Evolutionary conservation across 2,329 filamentous ascomycete genomes (phyloP).

Genomic region (Beauveria rudraprayagi): DNA sequence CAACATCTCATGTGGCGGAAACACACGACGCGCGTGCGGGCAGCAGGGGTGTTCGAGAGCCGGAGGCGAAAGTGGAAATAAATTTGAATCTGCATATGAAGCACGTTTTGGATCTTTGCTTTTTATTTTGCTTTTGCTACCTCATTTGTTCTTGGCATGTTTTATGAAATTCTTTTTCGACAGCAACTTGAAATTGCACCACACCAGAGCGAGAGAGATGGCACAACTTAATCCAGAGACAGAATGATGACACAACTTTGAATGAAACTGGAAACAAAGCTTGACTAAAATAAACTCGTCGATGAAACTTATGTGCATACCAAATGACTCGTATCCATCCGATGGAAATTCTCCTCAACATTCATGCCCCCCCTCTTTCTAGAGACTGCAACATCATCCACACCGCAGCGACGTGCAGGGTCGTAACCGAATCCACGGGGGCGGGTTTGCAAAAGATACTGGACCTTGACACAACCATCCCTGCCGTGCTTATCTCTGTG

Average conservation of each 20-base stretch:
- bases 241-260: background rate
- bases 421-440: constrained; percentile 4
- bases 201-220: background rate
- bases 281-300: background rate
- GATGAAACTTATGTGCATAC: background rate
- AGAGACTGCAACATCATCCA: background rate
- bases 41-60: background rate
- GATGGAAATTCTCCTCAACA: background rate
- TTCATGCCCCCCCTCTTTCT: background rate
- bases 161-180: background rate
- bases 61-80: background rate
- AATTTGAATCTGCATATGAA: background rate
- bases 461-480: too few species aligned
- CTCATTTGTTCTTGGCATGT: background rate
- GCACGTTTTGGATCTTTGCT: background rate
- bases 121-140: background rate
- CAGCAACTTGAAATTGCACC: too few species aligned
- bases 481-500: too few species aligned
- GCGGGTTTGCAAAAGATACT: background rate
- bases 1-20: background rate
- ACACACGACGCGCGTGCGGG: background rate
- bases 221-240: background rate
- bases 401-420: background rate
- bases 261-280: background rate
- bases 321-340: background rate